Percentiles rank a stretch among this genome's conserved stretches.
These are phyloP conservation scores for Lentinula aciculospora DNA, from an alignment of 768 basidiomycete genomes.

Conservation along the genomic window DNA sequence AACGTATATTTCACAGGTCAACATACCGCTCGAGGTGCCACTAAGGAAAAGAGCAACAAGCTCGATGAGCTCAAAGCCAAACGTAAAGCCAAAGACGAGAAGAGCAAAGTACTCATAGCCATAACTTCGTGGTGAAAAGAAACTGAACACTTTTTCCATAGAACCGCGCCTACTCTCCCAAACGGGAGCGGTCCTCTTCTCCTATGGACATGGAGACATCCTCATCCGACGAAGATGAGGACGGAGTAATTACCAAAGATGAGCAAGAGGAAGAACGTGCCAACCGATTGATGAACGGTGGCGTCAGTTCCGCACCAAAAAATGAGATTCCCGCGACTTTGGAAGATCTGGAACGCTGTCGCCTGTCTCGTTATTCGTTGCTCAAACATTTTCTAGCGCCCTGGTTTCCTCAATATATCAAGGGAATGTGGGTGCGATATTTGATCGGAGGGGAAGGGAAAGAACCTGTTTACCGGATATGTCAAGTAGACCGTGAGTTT, in stretches of 20 bases:
- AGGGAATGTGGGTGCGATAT: slow-evolving; percentile 85
- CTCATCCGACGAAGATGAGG: slow-evolving; percentile 82
- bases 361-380: slow-evolving; percentile 64
- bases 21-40: slow-evolving; percentile 65
- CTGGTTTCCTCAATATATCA: slow-evolving; percentile 83
- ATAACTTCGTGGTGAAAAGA: background rate
- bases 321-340: slow-evolving; percentile 47
- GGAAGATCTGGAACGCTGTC: slow-evolving; percentile 54
- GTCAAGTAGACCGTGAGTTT: slow-evolving; percentile 68
- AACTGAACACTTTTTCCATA: slow-evolving; percentile 17
- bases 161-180: slow-evolving; percentile 50
- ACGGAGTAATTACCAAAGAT: slow-evolving; percentile 69
- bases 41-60: slow-evolving; percentile 75
- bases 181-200: slow-evolving; percentile 70
- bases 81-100: slow-evolving; percentile 85
- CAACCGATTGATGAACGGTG: slow-evolving; percentile 35
- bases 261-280: slow-evolving; percentile 73
- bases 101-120: slow-evolving; percentile 54
- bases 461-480: slow-evolving; percentile 71
- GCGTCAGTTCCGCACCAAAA: slow-evolving; percentile 28
- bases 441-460: slow-evolving; percentile 62
- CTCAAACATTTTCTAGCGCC: slow-evolving; percentile 69
- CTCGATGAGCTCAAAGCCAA: slow-evolving; percentile 83
- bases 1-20: slow-evolving; percentile 44
- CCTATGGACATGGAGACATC: slow-evolving; percentile 85